These are phyloP conservation scores for Nicotiana rustica DNA, from an alignment of 305 asterid genomes.

Conservation along the genomic window DNA sequence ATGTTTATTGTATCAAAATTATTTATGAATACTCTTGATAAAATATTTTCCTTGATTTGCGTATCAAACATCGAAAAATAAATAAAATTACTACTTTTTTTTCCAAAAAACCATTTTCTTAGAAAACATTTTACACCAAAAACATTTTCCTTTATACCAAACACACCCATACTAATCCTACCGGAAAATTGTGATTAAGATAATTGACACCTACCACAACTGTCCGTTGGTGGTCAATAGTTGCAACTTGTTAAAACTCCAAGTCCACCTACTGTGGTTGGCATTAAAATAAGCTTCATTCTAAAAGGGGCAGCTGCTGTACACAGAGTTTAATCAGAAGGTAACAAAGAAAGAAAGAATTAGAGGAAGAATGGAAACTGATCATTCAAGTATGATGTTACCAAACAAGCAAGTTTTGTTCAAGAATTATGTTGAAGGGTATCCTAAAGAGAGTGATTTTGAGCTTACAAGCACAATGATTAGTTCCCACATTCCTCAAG, in stretches of 20 bases:
- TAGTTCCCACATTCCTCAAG: conserved; percentile 28
- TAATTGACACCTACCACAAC: no score
- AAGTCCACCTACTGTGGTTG: not conserved
- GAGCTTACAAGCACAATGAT: conserved; percentile 28
- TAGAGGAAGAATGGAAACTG: not conserved
- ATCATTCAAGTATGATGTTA: not conserved
- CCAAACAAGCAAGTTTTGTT: conserved; percentile 37
- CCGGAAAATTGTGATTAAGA: no score
- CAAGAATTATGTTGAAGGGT: conserved; percentile 36
- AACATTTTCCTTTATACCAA: no score
- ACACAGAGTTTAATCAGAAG: not conserved
- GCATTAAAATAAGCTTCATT: not conserved
- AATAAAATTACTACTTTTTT: no score
- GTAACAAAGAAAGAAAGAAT: not conserved
- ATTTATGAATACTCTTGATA: no score
- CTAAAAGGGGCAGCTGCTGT: not conserved
- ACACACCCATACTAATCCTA: no score
- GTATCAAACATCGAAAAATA: no score
- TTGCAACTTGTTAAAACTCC: not conserved
- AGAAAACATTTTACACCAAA: no score
- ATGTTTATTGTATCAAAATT: no score
- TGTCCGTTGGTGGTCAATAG: no score
- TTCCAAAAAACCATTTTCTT: no score
- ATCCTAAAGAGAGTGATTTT: conserved; percentile 39
- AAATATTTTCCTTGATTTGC: no score